Conservation (phyloP, 768 basidiomycete genomes). For the Mycena rosella region DNA sequence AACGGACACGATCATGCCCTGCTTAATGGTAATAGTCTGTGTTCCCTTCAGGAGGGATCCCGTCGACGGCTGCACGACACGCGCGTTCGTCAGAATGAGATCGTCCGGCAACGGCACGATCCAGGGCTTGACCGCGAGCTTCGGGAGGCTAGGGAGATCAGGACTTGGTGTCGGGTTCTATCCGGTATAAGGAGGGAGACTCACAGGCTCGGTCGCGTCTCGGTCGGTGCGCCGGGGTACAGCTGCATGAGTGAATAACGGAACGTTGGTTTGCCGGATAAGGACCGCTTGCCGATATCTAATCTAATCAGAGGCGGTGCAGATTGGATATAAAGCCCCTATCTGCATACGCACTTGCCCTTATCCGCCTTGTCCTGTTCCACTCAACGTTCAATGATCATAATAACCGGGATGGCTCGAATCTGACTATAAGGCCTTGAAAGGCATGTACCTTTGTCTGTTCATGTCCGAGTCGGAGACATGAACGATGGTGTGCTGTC, state of each 20-base stretch:
- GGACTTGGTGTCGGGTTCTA: too few relatives aligned
- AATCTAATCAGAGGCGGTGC: too few relatives aligned
- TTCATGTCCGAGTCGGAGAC: too few relatives aligned
- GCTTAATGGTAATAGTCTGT: slow-evolving; percentile 44
- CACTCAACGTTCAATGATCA: too few relatives aligned
- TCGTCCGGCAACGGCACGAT: slow-evolving; percentile 37
- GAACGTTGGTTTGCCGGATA: neutral
- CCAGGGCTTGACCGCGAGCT: slow-evolving; percentile 54
- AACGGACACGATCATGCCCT: slow-evolving; percentile 46
- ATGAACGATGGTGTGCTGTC: neutral
- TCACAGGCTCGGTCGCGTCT: slow-evolving; percentile 36
- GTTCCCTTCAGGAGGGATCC: slow-evolving; percentile 41
- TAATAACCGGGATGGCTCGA: too few relatives aligned
- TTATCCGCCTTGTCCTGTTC: too few relatives aligned
- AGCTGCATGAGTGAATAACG: slow-evolving; percentile 9
- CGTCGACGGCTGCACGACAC: slow-evolving; percentile 48
- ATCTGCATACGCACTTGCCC: too few relatives aligned
- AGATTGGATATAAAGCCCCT: too few relatives aligned
- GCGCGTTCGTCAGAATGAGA: slow-evolving; percentile 48
- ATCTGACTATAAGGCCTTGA: too few relatives aligned
- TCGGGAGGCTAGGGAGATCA: slow-evolving; percentile 38
- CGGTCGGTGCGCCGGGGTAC: slow-evolving; percentile 29
- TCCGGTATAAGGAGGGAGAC: neutral
- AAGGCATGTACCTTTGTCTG: too few relatives aligned
- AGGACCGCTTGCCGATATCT: neutral